These are phyloP conservation scores for Talaromyces sp. DNA, from an alignment of 2,329 filamentous ascomycete species.

Conservation along the genomic window DNA sequence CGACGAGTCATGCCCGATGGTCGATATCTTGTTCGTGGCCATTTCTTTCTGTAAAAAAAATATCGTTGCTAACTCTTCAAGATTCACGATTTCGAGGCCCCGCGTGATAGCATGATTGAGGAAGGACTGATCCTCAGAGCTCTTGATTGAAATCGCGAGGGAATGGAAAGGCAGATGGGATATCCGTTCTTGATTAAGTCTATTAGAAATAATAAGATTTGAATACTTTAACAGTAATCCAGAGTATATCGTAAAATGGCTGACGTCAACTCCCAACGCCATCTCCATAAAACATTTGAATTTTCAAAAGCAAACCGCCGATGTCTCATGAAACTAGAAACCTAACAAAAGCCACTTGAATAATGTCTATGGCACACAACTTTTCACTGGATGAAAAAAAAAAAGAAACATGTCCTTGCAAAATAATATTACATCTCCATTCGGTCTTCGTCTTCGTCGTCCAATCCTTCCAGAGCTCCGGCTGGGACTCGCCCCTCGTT, in stretches of 20 bases:
- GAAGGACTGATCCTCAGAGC: neutral
- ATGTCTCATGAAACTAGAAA: neutral
- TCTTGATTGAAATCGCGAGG: neutral
- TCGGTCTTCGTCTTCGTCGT: constrained; percentile 24
- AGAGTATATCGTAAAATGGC: neutral
- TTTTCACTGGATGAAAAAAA: neutral
- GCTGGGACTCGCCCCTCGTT: constrained; percentile 81
- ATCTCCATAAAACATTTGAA: constrained; percentile 6
- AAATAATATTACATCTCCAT: constrained; percentile 32
- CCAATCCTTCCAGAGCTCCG: constrained; percentile 42
- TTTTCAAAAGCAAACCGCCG: neutral
- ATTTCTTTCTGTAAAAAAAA: neutral
- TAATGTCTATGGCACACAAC: neutral
- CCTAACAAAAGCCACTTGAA: neutral
- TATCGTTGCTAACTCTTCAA: neutral
- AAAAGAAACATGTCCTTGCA: neutral
- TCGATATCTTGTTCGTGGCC: neutral
- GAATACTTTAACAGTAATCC: neutral
- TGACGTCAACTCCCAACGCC: constrained; percentile 11
- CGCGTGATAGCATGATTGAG: neutral
- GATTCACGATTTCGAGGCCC: neutral
- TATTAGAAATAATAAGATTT: neutral
- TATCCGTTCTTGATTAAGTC: neutral
- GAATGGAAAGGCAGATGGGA: neutral
- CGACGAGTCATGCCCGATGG: constrained; percentile 5